Conservation (phyloP, 495 filamentous ascomycete species). For the Annulohypoxylon bovei region DNA sequence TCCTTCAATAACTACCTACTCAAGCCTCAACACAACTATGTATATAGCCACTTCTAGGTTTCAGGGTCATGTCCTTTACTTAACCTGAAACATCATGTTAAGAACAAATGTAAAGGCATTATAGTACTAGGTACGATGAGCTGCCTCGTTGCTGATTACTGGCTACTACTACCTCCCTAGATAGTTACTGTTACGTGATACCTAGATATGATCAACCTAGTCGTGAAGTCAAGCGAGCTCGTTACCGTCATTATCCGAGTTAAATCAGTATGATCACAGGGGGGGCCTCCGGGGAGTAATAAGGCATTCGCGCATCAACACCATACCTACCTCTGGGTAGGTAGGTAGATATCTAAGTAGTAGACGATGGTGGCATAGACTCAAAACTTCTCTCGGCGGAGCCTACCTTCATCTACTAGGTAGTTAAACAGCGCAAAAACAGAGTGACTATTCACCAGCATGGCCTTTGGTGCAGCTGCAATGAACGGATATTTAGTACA, state of each 20-base stretch:
- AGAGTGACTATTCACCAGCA: too few species aligned
- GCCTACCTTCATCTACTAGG: neutral
- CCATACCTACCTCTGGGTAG: neutral
- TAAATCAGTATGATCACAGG: neutral
- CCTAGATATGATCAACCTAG: neutral
- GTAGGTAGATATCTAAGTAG: too few species aligned
- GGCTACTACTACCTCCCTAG: neutral
- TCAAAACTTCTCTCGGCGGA: neutral
- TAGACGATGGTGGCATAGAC: too few species aligned
- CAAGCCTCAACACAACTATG: too few species aligned
- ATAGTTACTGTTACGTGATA: neutral
- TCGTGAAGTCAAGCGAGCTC: neutral
- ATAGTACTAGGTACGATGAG: too few species aligned
- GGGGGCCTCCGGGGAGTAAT: too few species aligned
- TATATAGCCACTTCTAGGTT: too few species aligned
- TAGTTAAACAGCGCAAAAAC: neutral
- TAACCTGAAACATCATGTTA: too few species aligned
- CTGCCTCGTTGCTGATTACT: too few species aligned
- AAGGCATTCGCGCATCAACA: neutral
- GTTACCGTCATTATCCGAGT: neutral
- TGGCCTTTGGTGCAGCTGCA: neutral
- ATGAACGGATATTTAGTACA: neutral
- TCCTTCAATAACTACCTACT: too few species aligned
- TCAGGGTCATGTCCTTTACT: too few species aligned
- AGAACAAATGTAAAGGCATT: too few species aligned